phyloP scores from a whole-genome alignment of 2,329 filamentous ascomycete genomes.

The Xylaria polymorpha region DNA sequence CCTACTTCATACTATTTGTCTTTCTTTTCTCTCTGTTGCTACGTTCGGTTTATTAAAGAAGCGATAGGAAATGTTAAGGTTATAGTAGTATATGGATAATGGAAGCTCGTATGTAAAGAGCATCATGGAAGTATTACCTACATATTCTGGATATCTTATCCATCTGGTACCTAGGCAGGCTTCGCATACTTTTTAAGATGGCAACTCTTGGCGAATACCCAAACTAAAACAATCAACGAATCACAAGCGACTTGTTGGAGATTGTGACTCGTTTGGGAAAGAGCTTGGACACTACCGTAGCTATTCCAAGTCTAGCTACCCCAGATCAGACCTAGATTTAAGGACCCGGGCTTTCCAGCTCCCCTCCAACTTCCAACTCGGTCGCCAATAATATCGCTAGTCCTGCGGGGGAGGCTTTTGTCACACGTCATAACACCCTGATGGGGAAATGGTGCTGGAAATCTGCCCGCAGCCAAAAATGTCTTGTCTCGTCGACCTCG shows the following conservation, averaged over 20 bases:
- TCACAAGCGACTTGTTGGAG: neutral
- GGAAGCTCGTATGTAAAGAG: too few relatives aligned
- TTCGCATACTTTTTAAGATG: too few relatives aligned
- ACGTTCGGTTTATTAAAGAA: too few relatives aligned
- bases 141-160: too few relatives aligned
- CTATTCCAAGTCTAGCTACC: neutral
- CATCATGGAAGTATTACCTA: too few relatives aligned
- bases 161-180: too few relatives aligned
- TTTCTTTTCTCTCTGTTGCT: too few relatives aligned
- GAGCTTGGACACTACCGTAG: neutral
- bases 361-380: neutral
- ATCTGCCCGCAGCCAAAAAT: constrained; percentile 25
- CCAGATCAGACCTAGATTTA: neutral
- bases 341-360: too few relatives aligned
- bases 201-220: too few relatives aligned
- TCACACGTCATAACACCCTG: constrained; percentile 14
- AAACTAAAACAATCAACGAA: neutral
- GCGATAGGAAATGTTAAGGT: too few relatives aligned
- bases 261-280: neutral
- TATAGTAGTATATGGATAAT: too few relatives aligned
- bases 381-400: neutral
- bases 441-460: constrained; percentile 10
- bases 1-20: too few relatives aligned
- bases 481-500: constrained; percentile 3
- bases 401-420: neutral